Conservation (phyloP, 2,329 filamentous ascomycete species). For the Parastagonospora nodorum region DNA sequence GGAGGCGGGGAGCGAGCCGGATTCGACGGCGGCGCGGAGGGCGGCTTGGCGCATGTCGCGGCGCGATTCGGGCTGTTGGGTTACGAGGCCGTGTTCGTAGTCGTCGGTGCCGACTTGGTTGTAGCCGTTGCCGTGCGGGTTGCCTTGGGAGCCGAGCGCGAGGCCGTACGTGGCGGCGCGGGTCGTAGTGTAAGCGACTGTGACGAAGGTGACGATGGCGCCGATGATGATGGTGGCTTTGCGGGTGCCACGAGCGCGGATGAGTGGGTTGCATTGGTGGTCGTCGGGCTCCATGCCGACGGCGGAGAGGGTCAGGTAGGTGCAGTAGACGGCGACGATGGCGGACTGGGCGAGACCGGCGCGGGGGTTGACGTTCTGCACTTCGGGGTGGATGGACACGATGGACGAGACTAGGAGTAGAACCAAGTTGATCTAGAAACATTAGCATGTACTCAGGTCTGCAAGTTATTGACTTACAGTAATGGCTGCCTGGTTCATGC, state of each 20-base stretch:
- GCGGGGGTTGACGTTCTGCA: slow-evolving; percentile 91
- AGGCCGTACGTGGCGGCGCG: slow-evolving; percentile 90
- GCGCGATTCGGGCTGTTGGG: slow-evolving; percentile 77
- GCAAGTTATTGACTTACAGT: slow-evolving; percentile 55
- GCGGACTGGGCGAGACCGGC: slow-evolving; percentile 96
- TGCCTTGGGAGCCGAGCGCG: slow-evolving; percentile 68
- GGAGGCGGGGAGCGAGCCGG: slow-evolving; percentile 88
- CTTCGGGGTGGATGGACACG: slow-evolving; percentile 84
- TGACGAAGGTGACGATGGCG: slow-evolving; percentile 94
- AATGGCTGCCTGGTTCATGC: slow-evolving; percentile 97
- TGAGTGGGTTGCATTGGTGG: slow-evolving; percentile 89
- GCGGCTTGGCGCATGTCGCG: slow-evolving; percentile 93
- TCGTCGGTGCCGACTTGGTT: slow-evolving; percentile 68
- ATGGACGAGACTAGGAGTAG: slow-evolving; percentile 80
- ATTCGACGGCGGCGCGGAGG: slow-evolving; percentile 87
- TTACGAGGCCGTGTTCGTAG: slow-evolving; percentile 83
- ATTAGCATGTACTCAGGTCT: slow-evolving; percentile 2
- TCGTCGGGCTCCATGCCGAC: slow-evolving; percentile 99
- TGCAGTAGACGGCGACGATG: slow-evolving; percentile 98
- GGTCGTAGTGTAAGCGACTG: slow-evolving; percentile 96
- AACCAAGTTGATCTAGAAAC: slow-evolving; percentile 73
- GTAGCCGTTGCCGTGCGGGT: slow-evolving; percentile 59
- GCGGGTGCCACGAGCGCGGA: slow-evolving; percentile 82
- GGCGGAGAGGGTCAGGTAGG: slow-evolving; percentile 96
- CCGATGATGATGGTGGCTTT: slow-evolving; percentile 91